Evolutionary conservation across 1,284 basidiomycete species (phyloP).

Genomic region (Gomphus sp.): DNA sequence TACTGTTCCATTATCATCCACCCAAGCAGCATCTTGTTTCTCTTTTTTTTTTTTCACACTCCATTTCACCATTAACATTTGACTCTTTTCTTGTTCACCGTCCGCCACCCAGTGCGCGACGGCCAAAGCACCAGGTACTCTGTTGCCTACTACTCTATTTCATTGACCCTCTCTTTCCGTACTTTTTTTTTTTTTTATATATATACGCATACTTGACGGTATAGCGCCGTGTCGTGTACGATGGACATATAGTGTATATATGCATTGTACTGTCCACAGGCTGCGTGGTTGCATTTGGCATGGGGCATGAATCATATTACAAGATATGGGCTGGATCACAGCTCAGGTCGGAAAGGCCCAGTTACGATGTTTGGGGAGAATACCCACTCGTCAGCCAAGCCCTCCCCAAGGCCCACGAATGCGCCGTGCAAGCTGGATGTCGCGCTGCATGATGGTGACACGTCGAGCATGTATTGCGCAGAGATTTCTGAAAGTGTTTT

Average conservation of each 20-base stretch:
- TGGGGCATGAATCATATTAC: neutral
- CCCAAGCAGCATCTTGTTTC: neutral
- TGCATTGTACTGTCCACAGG: neutral
- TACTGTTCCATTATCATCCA: constrained; percentile 22
- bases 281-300: neutral
- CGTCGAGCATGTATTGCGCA: constrained; percentile 98
- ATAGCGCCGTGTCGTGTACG: neutral
- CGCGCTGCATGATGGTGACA: constrained; percentile 96
- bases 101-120: too few relatives aligned
- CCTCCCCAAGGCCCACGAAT: constrained; percentile 77
- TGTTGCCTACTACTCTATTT: neutral
- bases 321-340: neutral
- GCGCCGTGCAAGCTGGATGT: constrained; percentile 92
- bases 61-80: too few relatives aligned
- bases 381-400: neutral
- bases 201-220: neutral
- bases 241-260: neutral
- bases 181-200: neutral
- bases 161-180: too few relatives aligned
- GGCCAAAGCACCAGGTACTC: neutral
- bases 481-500: constrained; percentile 53
- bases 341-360: neutral
- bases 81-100: neutral
- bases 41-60: neutral
- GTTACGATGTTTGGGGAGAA: neutral